These are phyloP conservation scores for Wickerhamomyces alni DNA, from an alignment of 805 yeast genomes.

Conservation along the genomic window DNA sequence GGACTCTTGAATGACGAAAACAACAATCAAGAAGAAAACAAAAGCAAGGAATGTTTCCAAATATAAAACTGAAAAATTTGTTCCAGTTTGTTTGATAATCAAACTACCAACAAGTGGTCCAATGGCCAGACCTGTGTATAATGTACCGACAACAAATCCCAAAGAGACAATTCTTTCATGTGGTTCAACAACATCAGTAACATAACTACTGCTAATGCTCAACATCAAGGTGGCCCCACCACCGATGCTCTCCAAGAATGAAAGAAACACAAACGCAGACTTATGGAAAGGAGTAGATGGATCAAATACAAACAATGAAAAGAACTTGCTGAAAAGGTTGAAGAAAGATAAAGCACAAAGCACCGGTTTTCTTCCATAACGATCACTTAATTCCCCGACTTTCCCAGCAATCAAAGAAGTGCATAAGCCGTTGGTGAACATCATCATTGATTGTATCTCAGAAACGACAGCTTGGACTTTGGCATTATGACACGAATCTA, in stretches of 20 bases:
- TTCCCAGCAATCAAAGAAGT: slow-evolving; percentile 53
- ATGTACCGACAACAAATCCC: slow-evolving; percentile 52
- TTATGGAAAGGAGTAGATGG: slow-evolving; percentile 32
- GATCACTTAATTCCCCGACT: slow-evolving; percentile 58
- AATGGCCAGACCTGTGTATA: slow-evolving; percentile 53
- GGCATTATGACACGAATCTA: slow-evolving; percentile 29
- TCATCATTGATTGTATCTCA: slow-evolving; percentile 38
- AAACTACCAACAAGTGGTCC: slow-evolving; percentile 61
- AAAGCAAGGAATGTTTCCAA: slow-evolving; percentile 24
- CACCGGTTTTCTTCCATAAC: slow-evolving; percentile 52
- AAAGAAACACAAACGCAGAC: slow-evolving; percentile 35
- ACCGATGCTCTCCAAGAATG: slow-evolving; percentile 42
- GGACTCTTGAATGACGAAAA: slow-evolving; percentile 53
- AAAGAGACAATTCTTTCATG: slow-evolving; percentile 49
- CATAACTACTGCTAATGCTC: slow-evolving; percentile 60
- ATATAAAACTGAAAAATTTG: slow-evolving; percentile 27
- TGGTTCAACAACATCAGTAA: slow-evolving; percentile 67
- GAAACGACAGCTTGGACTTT: slow-evolving; percentile 41
- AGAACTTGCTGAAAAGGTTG: slow-evolving; percentile 17
- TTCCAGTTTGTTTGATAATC: slow-evolving; percentile 22
- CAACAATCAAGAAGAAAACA: slow-evolving; percentile 28
- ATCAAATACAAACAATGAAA: slow-evolving; percentile 22
- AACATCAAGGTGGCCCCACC: slow-evolving; percentile 59
- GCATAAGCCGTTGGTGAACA: slow-evolving; percentile 37
- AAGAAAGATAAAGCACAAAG: slow-evolving; percentile 30